Base-by-base conservation (phyloP, 2,329 filamentous ascomycete species). In the Aspergillus sp. region DNA sequence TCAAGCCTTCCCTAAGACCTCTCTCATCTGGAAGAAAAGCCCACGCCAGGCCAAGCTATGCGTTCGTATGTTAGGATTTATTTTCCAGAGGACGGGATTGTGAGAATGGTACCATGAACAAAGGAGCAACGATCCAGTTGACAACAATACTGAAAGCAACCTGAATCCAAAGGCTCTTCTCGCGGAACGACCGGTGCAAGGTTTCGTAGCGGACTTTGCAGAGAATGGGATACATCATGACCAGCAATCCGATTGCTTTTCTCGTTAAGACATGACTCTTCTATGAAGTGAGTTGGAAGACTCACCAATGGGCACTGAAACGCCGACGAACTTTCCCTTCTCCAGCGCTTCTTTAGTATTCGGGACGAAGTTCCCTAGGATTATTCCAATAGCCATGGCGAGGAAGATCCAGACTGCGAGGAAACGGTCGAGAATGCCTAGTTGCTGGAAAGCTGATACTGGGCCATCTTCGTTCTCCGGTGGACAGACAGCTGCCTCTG, bases 151-250 rank as follows among this genome's bases (percentile, higher is more conserved):
- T 91, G 66, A 96, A 90, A 0, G 71, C 78, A 8, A 96, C 84
- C 72, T 96, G 91, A 51, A 85, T 84, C 90, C 90, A 96, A 2
- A 96, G 77, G 0, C 79, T 78, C 3, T 80, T 79, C 3, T 85
- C 79, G 2, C 76, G 72, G 58, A 95, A 82, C 4, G 91, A 77
- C 3, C 83, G 76, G 70, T 91, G 90, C 9, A 96, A 75, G 0
- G 84, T 84, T 71, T 96, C 91, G 73, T 86, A 95, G 41, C 85
- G 85, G 6, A 96, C 89, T 72, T 95, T 95, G 81, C 90, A 96
- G 0, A 96, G 79, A 59, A 96, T 96, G 0, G 91, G 92, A 68
- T 95, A 96, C 90, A 96, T 96, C 91, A 96, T 96, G 43, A 96
- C 86, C 1, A 96, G 80, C 1, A 96, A 77, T 0, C 91, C 91